A percentile compares a stretch with the other conserved stretches of the same genome.
Conservation (phyloP, 2,329 filamentous ascomycete species). For the Aaosphaeria pasadenensis region DNA sequence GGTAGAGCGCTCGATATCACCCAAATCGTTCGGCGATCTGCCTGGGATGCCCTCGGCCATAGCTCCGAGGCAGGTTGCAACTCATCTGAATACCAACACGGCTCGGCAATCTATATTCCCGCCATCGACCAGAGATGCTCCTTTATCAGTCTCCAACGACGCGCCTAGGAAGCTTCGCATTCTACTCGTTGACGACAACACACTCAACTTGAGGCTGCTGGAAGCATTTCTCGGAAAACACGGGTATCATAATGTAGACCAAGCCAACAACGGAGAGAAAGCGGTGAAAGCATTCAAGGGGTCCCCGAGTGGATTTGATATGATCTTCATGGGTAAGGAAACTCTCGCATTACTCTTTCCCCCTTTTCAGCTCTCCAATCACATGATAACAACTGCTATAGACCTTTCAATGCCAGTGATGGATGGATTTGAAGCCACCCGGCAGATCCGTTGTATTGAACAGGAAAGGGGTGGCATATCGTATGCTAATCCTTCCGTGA, state of each 20-base stretch:
- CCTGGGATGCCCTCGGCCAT: background rate
- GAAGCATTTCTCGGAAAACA: constrained; percentile 42
- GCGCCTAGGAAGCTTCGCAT: constrained; percentile 1
- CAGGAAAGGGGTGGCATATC: background rate
- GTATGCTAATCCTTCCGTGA: constrained; percentile 1
- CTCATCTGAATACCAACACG: too few relatives aligned
- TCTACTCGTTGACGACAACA: constrained; percentile 2
- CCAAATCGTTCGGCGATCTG: background rate
- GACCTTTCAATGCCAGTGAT: constrained; percentile 2
- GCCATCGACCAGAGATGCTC: background rate
- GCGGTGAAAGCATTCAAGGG: constrained; percentile 3
- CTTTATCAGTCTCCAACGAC: background rate
- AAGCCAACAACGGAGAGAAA: background rate
- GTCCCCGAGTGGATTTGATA: background rate
- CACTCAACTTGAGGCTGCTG: constrained; percentile 1
- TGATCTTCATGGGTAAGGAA: constrained; percentile 2
- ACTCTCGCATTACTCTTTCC: background rate
- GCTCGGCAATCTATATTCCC: background rate
- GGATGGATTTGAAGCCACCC: constrained; percentile 19
- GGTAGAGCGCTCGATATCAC: background rate
- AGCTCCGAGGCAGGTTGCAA: too few relatives aligned
- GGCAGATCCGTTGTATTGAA: constrained; percentile 1
- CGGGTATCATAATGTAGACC: constrained; percentile 15
- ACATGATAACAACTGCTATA: background rate
- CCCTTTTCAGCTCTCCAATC: background rate